These are phyloP conservation scores for Noccaea bulbosa DNA, from an alignment of 345 rosid genomes.

Conservation along the genomic window DNA sequence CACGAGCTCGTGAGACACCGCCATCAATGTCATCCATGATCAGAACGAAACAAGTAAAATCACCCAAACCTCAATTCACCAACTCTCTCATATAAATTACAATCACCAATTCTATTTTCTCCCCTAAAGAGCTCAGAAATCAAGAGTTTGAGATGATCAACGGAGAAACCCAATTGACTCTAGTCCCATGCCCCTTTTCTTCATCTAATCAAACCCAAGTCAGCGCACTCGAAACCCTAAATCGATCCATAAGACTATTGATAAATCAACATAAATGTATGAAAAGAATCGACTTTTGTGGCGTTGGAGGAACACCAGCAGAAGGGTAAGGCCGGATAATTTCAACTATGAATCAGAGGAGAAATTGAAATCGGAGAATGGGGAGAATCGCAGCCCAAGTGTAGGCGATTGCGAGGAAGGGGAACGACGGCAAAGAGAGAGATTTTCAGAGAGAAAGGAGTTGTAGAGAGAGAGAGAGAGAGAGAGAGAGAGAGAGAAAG, in stretches of 20 bases:
- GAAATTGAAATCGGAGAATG: slow-evolving; percentile 32
- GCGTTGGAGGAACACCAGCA: slow-evolving; percentile 11
- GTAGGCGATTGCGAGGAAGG: slow-evolving; percentile 22
- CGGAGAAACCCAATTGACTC: slow-evolving; percentile 64
- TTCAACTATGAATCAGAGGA: slow-evolving; percentile 31
- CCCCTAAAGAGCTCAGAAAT: slow-evolving; percentile 34
- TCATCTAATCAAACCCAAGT: slow-evolving; percentile 53
- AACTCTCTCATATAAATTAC: slow-evolving; percentile 44
- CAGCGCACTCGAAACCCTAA: slow-evolving; percentile 47
- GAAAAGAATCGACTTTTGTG: slow-evolving; percentile 18
- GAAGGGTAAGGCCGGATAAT: not conserved
- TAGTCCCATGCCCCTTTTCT: slow-evolving; percentile 66
- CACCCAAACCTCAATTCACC: slow-evolving; percentile 43
- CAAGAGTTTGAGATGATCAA: slow-evolving; percentile 34
- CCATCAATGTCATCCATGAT: slow-evolving; percentile 66
- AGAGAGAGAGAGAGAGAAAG: not conserved
- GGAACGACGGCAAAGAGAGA: slow-evolving; percentile 8
- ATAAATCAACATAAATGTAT: slow-evolving; percentile 32
- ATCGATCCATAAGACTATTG: slow-evolving; percentile 48
- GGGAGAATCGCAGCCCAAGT: slow-evolving; percentile 11
- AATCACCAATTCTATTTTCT: slow-evolving; percentile 42
- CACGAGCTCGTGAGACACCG: slow-evolving; percentile 45
- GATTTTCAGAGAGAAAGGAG: not conserved
- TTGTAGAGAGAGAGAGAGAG: not conserved
- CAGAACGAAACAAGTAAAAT: slow-evolving; percentile 44